Evolutionary conservation across 2,329 filamentous ascomycete species (phyloP).

Genomic region (Leptodontidium sp.): DNA sequence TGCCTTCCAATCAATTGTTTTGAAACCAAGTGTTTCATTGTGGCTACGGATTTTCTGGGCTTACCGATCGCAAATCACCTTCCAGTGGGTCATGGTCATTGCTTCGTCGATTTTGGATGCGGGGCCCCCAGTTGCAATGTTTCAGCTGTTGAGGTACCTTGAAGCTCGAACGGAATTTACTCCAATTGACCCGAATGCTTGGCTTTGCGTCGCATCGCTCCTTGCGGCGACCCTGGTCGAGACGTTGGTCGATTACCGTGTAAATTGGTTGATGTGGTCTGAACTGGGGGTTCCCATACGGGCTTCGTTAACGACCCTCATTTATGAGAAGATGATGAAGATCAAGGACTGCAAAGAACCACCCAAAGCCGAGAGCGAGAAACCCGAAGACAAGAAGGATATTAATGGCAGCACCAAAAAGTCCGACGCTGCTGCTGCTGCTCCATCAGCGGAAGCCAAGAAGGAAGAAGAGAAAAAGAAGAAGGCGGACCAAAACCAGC

Average conservation of each 20-base stretch:
- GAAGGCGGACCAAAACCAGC: slow-evolving; percentile 63
- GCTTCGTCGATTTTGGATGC: slow-evolving; percentile 31
- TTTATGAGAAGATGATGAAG: slow-evolving; percentile 79
- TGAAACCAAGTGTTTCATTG: slow-evolving; percentile 56
- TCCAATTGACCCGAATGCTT: slow-evolving; percentile 30
- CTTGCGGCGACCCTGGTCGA: slow-evolving; percentile 25
- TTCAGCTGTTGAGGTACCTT: slow-evolving; percentile 37
- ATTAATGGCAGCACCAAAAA: slow-evolving; percentile 35
- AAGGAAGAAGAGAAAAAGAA: slow-evolving; percentile 49
- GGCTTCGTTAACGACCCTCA: slow-evolving; percentile 71
- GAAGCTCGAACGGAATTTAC: slow-evolving; percentile 31
- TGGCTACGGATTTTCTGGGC: slow-evolving; percentile 64
- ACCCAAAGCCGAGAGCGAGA: slow-evolving; percentile 43
- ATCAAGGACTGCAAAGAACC: slow-evolving; percentile 70
- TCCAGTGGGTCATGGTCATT: slow-evolving; percentile 33
- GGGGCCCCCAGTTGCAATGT: slow-evolving; percentile 35
- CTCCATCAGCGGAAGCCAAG: slow-evolving; percentile 35
- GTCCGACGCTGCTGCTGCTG: slow-evolving; percentile 35
- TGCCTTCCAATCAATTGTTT: slow-evolving; percentile 57
- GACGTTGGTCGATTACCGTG: slow-evolving; percentile 29
- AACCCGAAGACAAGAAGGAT: slow-evolving; percentile 54
- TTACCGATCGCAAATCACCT: slow-evolving; percentile 54
- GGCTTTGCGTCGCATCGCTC: slow-evolving; percentile 52
- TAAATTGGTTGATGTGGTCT: slow-evolving; percentile 35
- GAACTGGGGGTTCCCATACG: slow-evolving; percentile 60